These are phyloP conservation scores for Oryza officinalis DNA, from an alignment of 176 grass and related monocot species.

Conservation along the genomic window DNA sequence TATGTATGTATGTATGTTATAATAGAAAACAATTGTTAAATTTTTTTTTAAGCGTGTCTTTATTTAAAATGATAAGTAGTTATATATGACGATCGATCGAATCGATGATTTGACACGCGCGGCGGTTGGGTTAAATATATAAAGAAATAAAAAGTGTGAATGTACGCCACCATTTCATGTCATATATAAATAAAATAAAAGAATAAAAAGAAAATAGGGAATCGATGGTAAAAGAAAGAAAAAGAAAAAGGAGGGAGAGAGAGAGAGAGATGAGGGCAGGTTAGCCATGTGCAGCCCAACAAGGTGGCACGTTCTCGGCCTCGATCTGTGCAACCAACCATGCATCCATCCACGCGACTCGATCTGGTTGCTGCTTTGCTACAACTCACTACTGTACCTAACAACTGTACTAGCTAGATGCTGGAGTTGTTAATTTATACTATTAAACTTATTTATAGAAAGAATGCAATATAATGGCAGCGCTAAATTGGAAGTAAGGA, in stretches of 20 bases:
- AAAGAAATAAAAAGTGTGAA: background rate
- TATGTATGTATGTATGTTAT: too few species aligned
- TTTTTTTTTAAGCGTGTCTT: too few species aligned
- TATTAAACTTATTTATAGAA: too few species aligned
- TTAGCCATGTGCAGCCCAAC: constrained; percentile 19
- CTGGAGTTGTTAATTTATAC: too few species aligned
- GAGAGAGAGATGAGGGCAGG: background rate
- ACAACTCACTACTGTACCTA: too few species aligned
- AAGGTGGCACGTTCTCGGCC: constrained; percentile 13
- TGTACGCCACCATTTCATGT: background rate
- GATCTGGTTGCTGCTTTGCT: too few species aligned
- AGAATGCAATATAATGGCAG: too few species aligned
- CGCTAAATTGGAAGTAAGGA: too few species aligned
- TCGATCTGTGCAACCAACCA: background rate
- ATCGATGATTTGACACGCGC: background rate
- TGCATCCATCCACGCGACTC: too few species aligned
- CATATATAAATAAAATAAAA: background rate
- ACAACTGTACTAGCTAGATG: too few species aligned
- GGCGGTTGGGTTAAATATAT: background rate
- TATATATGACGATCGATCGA: background rate
- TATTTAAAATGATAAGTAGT: too few species aligned
- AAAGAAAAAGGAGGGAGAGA: background rate
- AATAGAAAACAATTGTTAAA: too few species aligned
- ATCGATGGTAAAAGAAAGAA: background rate
- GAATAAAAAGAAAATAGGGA: background rate